These are phyloP conservation scores for Candida tammaniensis DNA, from an alignment of 805 yeast species.

Conservation along the genomic window DNA sequence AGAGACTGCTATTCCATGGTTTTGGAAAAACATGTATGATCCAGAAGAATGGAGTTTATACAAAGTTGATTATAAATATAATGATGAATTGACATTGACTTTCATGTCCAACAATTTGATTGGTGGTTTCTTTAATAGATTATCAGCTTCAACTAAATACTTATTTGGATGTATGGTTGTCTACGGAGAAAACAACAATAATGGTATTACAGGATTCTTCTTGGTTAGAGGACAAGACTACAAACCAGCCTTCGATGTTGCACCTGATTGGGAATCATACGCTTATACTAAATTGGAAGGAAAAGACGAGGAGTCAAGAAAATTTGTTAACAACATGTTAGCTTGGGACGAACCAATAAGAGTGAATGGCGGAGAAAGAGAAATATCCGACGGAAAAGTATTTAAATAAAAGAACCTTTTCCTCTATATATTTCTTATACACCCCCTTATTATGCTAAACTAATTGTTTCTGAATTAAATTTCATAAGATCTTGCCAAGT, in stretches of 20 bases:
- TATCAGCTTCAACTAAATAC: constrained; percentile 87
- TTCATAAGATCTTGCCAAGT: constrained; percentile 38
- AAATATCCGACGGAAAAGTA: constrained; percentile 97
- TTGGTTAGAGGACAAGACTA: constrained; percentile 91
- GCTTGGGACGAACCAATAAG: constrained; percentile 96
- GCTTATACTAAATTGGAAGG: constrained; percentile 79
- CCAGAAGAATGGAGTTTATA: constrained; percentile 91
- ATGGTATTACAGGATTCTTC: constrained; percentile 95
- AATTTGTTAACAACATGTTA: constrained; percentile 85
- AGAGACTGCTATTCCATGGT: constrained; percentile 91
- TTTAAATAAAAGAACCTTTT: too few relatives aligned
- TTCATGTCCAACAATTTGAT: constrained; percentile 98
- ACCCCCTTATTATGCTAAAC: constrained; percentile 37
- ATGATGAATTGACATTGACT: constrained; percentile 93
- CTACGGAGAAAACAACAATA: constrained; percentile 97
- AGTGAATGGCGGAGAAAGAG: constrained; percentile 75
- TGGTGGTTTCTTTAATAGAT: constrained; percentile 98
- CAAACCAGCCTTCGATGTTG: constrained; percentile 93
- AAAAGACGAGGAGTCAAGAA: constrained; percentile 70
- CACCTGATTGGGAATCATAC: constrained; percentile 99
- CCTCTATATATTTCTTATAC: too few relatives aligned
- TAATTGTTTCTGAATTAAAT: constrained; percentile 34
- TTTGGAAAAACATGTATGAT: constrained; percentile 90
- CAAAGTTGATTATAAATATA: constrained; percentile 95
- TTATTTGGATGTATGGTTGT: constrained; percentile 92